Percentiles rank a stretch among this genome's conserved stretches.
Evolutionary conservation across 2,329 filamentous ascomycete genomes (phyloP).

Genomic region (Phyllosticta citriasiana): DNA sequence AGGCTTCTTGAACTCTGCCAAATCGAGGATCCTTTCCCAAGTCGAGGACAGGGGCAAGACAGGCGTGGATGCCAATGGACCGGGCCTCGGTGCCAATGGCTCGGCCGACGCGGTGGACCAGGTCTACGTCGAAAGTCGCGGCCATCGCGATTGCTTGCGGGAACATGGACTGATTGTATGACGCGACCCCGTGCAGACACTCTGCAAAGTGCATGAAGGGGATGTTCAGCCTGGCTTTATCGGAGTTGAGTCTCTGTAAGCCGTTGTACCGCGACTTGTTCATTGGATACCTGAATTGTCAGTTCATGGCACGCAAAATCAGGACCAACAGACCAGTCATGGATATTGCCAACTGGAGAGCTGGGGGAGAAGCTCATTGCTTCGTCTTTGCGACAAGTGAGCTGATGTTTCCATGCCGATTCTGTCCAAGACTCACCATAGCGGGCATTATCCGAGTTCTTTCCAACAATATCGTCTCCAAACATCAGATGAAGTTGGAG

Average conservation of each 20-base stretch:
- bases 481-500: conserved; percentile 38
- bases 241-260: conserved; percentile 29
- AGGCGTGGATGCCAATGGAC: conserved; percentile 37
- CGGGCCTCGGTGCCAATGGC: conserved; percentile 36
- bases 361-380: conserved; percentile 28
- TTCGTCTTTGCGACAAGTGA: conserved; percentile 15
- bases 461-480: conserved; percentile 33
- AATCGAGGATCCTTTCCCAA: conserved; percentile 36
- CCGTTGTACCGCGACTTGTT: conserved; percentile 35
- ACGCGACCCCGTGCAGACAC: conserved; percentile 36
- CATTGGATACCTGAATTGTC: conserved; percentile 22
- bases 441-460: conserved; percentile 28
- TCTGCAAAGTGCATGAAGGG: conserved; percentile 36
- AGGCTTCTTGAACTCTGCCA: conserved; percentile 37
- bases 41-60: conserved; percentile 36
- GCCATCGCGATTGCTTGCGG: conserved; percentile 34
- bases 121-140: conserved; percentile 33
- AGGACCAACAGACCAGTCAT: conserved; percentile 25
- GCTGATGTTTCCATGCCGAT: conserved; percentile 9
- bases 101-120: conserved; percentile 33
- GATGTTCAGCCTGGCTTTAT: conserved; percentile 30
- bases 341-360: conserved; percentile 32
- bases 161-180: conserved; percentile 38
- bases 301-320: background rate
- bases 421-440: conserved; percentile 16